Base-by-base conservation (phyloP, 148 eudicot species). In the Camellia lanceoleosa region DNA sequence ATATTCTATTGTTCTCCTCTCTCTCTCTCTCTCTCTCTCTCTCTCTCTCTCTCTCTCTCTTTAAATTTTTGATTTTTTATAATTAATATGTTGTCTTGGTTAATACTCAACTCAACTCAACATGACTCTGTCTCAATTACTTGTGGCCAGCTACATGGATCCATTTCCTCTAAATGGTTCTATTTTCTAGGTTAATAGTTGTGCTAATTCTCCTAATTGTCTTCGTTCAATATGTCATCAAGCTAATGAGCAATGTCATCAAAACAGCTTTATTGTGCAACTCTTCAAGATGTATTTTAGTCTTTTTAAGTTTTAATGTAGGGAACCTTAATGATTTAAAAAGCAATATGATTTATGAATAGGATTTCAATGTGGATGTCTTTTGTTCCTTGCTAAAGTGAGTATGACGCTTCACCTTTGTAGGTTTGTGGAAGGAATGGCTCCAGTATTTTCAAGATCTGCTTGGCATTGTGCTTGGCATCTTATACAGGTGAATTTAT, bases 381-480 rank as follows among this genome's bases (percentile, higher is more conserved):
- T 74, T 60, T 18, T 5, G 0, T 75, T 10, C 10, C 41, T 52
- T 19, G 42, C 20, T 5, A 54, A 46, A 80, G 1, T 80, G 52
- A 56, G 49, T 19, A 3, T 5, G 52, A 38, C 0, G 43, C 59
- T n/a, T 74, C 19, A 66, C 69, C 64, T 74, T 62, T 86, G 82
- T 83, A 83, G 89, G 43, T 86, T 86, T 88, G 99, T 97, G 78
- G 99, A 97, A 90, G 99, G 99, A 62, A 96, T 96, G 99, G 99
- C 99, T 76, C 99, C 99, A 67, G 99, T 93, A 49, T 96, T 96
- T 86, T 96, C 98, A 47, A 91, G 90, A 87, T 87, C 97, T 82
- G 99, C 99, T 56, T 96, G 99, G 99, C 88, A 82, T 81, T 96
- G 99, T 89, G 80, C 97, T 42, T 96, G 99, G 99, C 97, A 96